Base-by-base conservation (phyloP, 129 eudicot species). In the Arctium minus region DNA sequence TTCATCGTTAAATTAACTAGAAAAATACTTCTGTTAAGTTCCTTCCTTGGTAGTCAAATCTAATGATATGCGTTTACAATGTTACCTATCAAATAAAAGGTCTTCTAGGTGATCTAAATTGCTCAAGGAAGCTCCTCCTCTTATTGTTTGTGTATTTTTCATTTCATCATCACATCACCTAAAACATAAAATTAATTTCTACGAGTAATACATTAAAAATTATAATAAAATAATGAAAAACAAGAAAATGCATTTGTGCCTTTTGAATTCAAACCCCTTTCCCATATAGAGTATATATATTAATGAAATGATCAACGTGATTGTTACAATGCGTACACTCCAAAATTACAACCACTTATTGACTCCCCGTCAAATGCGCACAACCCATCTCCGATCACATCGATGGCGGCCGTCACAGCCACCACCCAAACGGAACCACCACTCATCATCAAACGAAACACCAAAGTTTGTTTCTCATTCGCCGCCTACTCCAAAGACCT, bases 401-500 rank as follows among this genome's bases (percentile, higher is more conserved):
- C 17, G 6, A 79, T 42, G 75, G 74, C 64, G 53, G 42, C 79
- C 68, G 27, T 17, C 67, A 60, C 68, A n/a, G 17, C 68, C 31
- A 60, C 79, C 82, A 72, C 79, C 73, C 4, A 60, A 29, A 39
- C 80, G 3, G 80, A 69, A 5, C 69, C 75, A 78, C 75, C n/a
- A 3, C 29, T 12, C 36, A 33, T 33, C 36, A 72, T 33, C 36
- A 72, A 78, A 70, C 84, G 44, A 9, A 84, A 42, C 30, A 64
- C 84, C 27, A 82, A 82, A 67, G 92, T 85, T 7, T 92, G 97
- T 82, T 94, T 94, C 88, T 94, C 98, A 27, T 89, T 88, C 86
- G 98, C 98, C 30, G 97, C 98, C 73, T 94, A 94, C 77, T 89
- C 98, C 56, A 92, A 92, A 85, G 75, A 83, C 74, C 87, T 94